Percentiles rank a stretch among this genome's conserved stretches.
Conservation (phyloP, 202 grass and related monocot species). For the Setaria viridis region DNA sequence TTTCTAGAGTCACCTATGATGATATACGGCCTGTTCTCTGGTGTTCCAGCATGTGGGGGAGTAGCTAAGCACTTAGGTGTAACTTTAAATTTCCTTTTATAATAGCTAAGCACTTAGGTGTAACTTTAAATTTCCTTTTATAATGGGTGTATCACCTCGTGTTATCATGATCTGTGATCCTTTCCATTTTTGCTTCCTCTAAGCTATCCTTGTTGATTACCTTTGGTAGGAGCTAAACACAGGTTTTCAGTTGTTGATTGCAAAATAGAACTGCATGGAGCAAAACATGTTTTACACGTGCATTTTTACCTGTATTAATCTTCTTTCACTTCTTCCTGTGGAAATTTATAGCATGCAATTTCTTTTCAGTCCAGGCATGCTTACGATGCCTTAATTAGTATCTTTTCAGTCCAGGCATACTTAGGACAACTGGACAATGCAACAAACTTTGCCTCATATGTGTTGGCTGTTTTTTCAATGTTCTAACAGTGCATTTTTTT, state of each 20-base stretch:
- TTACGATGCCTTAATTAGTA: not conserved
- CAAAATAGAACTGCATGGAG: not conserved
- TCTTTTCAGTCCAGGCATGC: not conserved
- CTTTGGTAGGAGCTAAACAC: conserved; percentile 18
- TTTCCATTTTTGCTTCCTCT: conserved; percentile 11
- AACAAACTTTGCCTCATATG: not conserved
- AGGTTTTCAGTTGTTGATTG: not conserved
- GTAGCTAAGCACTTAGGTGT: conserved; percentile 12
- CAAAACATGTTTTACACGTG: not conserved
- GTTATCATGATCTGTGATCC: conserved; percentile 4
- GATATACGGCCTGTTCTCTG: not conserved
- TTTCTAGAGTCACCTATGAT: not conserved
- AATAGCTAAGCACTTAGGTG: conserved; percentile 16
- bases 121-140: not conserved
- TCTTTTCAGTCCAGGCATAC: not conserved
- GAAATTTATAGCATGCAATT: not conserved
- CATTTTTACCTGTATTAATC: not conserved
- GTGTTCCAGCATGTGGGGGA: not conserved
- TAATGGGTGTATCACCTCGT: not conserved
- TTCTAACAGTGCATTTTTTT: conserved; percentile 29
- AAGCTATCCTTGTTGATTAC: not conserved
- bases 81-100: not conserved
- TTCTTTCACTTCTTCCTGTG: not conserved
- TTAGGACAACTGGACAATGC: not conserved
- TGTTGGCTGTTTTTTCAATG: not conserved